Evolutionary conservation across 805 yeast species (phyloP).

Genomic region (Schizosaccharomyces osmophilus): DNA sequence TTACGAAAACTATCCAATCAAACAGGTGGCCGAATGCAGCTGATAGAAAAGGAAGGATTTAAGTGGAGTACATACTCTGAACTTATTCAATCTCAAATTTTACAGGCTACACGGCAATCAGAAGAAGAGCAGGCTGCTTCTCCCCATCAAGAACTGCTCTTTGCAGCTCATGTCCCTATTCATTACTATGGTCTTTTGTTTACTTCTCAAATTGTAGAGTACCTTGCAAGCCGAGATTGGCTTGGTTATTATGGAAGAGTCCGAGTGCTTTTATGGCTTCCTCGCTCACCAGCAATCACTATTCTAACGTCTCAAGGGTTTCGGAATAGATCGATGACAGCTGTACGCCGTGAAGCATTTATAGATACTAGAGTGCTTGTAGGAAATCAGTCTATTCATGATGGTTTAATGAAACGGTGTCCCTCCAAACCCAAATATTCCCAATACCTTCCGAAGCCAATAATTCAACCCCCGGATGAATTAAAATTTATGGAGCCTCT

Average conservation of each 20-base stretch:
- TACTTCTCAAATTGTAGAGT: not conserved
- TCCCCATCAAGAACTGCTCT: not conserved
- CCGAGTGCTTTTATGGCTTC: not conserved
- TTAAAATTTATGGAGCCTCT: too few relatives aligned
- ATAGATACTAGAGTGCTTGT: not conserved
- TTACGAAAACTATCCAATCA: not conserved
- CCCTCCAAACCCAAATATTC: too few relatives aligned
- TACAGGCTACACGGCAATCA: not conserved
- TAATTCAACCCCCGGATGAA: too few relatives aligned
- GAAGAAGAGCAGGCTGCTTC: not conserved
- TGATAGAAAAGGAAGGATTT: not conserved
- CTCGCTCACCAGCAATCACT: not conserved
- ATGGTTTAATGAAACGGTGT: not conserved
- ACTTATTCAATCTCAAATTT: not conserved
- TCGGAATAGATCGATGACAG: not conserved
- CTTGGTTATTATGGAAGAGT: not conserved
- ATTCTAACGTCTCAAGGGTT: not conserved
- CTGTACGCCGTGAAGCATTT: not conserved
- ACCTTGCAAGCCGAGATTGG: not conserved
- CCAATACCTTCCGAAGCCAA: too few relatives aligned
- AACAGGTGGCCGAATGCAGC: not conserved
- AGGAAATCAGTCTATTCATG: not conserved
- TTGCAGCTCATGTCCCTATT: not conserved
- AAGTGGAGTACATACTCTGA: not conserved
- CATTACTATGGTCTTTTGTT: not conserved